Percentiles rank a stretch among this genome's conserved stretches.
Evolutionary conservation across 176 grass and related monocot species (phyloP).

Genomic region (Thinopyrum elongatum): DNA sequence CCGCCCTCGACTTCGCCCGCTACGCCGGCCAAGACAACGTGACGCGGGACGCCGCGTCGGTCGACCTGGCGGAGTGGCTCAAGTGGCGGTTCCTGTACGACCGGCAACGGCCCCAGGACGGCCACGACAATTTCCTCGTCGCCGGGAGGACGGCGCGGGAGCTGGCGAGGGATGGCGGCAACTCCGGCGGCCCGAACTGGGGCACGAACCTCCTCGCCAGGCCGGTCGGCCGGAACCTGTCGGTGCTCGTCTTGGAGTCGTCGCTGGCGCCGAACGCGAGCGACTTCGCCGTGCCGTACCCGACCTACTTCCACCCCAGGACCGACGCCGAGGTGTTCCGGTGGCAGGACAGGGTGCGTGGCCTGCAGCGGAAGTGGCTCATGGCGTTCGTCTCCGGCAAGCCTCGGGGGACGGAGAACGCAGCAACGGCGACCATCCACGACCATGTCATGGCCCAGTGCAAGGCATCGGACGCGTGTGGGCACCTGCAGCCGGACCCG

Average conservation of each 20-base stretch:
- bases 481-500: neutral
- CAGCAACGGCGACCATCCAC: neutral
- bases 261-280: conserved; percentile 27
- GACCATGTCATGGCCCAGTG: neutral
- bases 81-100: conserved; percentile 17
- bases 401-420: neutral
- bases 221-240: conserved; percentile 44
- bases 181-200: conserved; percentile 32
- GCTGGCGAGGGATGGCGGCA: conserved; percentile 19
- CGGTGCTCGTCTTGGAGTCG: conserved; percentile 58
- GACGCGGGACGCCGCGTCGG: conserved; percentile 28
- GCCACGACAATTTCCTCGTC: conserved; percentile 57
- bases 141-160: conserved; percentile 60
- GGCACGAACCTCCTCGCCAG: conserved; percentile 50
- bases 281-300: conserved; percentile 57
- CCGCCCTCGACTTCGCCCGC: conserved; percentile 55
- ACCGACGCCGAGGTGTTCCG: conserved; percentile 53
- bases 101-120: conserved; percentile 9
- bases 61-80: conserved; percentile 38
- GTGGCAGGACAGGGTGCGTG: conserved; percentile 57
- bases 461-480: neutral
- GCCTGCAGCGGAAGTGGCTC: conserved; percentile 28
- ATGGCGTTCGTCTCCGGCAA: conserved; percentile 56
- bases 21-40: conserved; percentile 44
- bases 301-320: conserved; percentile 75